These are phyloP conservation scores for Irpex sp. DNA, from an alignment of 1,284 basidiomycete species.

Conservation along the genomic window DNA sequence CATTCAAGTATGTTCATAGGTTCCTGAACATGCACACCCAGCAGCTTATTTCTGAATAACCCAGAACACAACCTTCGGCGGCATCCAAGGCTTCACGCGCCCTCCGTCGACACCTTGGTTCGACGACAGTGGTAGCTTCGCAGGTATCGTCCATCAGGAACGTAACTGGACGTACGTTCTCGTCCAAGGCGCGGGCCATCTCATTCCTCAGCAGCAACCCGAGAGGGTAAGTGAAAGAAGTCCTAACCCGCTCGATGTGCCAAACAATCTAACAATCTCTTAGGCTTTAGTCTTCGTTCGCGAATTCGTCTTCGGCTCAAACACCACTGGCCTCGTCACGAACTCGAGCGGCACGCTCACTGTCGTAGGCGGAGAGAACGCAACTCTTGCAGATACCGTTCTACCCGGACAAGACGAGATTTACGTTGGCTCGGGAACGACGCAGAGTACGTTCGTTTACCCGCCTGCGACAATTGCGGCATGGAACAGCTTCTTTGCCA, in stretches of 20 bases:
- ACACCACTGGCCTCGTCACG: constrained; percentile 24
- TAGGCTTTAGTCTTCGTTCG: constrained; percentile 23
- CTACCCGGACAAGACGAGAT: constrained; percentile 18
- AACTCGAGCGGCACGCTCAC: background rate
- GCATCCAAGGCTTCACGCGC: constrained; percentile 61
- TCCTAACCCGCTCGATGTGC: background rate
- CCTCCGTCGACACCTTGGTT: constrained; percentile 56
- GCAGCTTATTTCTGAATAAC: constrained; percentile 1
- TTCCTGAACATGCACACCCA: background rate
- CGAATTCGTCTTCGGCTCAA: constrained; percentile 28
- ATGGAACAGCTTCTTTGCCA: constrained; percentile 41
- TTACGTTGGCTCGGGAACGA: constrained; percentile 20
- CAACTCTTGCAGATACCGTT: constrained; percentile 5
- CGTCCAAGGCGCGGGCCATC: constrained; percentile 47
- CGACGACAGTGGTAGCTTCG: constrained; percentile 23
- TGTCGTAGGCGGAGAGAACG: constrained; percentile 19
- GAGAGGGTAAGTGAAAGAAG: constrained; percentile 38
- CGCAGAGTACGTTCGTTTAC: constrained; percentile 20
- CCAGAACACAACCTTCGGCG: constrained; percentile 42
- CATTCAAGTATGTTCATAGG: background rate
- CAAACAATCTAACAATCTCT: background rate
- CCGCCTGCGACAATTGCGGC: constrained; percentile 44
- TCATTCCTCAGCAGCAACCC: constrained; percentile 49
- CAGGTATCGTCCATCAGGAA: constrained; percentile 30
- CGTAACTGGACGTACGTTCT: constrained; percentile 28